These are phyloP conservation scores for Pseudomonodictys pantanalensis DNA, from an alignment of 495 filamentous ascomycete species.

Conservation along the genomic window DNA sequence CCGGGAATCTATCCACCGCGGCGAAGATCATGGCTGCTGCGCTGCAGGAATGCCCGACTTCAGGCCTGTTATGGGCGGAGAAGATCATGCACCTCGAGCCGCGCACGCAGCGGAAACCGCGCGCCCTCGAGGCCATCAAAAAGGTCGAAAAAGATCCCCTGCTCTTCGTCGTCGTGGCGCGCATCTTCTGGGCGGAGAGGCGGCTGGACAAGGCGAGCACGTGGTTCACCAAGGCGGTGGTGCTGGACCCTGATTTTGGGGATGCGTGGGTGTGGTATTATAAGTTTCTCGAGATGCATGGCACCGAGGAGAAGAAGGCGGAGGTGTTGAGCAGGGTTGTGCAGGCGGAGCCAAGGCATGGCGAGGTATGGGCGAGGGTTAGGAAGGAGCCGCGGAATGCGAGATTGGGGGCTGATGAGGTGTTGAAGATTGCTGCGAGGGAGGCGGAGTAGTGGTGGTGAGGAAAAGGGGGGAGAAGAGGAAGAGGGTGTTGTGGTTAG, in stretches of 20 bases:
- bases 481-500: too few species aligned
- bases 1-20: slow-evolving; percentile 76
- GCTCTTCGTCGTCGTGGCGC: slow-evolving; percentile 72
- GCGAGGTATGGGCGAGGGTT: slow-evolving; percentile 85
- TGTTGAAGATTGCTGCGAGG: slow-evolving; percentile 48
- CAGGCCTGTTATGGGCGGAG: slow-evolving; percentile 89
- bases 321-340: slow-evolving; percentile 76
- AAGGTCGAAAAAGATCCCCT: slow-evolving; percentile 90
- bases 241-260: slow-evolving; percentile 79
- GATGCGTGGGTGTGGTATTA: slow-evolving; percentile 99
- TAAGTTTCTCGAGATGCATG: slow-evolving; percentile 87
- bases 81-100: slow-evolving; percentile 90
- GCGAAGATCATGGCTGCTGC: slow-evolving; percentile 89
- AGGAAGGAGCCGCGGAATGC: slow-evolving; percentile 83
- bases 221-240: slow-evolving; percentile 94
- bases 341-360: slow-evolving; percentile 79
- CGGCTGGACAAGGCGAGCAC: slow-evolving; percentile 85
- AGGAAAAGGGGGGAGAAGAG: too few species aligned
- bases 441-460: slow-evolving; percentile 27
- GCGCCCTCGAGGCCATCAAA: slow-evolving; percentile 89
- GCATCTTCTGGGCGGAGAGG: slow-evolving; percentile 76
- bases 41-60: slow-evolving; percentile 82
- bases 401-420: slow-evolving; percentile 68
- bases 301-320: slow-evolving; percentile 82
- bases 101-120: slow-evolving; percentile 85